A percentile compares a stretch with the other conserved stretches of the same genome.
These are phyloP conservation scores for Cyberlindnera suaveolens DNA, from an alignment of 805 yeast genomes.

Conservation along the genomic window DNA sequence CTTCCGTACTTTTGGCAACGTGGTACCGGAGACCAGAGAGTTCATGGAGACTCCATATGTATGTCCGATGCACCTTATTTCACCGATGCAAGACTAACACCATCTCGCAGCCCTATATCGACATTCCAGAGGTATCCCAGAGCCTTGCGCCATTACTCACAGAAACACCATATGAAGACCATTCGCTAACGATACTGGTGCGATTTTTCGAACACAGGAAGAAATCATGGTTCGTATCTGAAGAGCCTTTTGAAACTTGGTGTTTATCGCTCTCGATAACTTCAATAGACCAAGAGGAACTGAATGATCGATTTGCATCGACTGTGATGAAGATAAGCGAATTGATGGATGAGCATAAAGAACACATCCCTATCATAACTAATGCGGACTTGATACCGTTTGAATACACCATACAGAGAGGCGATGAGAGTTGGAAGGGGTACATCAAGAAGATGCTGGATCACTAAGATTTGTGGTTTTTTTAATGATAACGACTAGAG, in stretches of 20 bases:
- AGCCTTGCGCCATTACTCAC: no score
- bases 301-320: slow-evolving; percentile 8
- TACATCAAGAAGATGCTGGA: slow-evolving; percentile 37
- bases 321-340: slow-evolving; percentile 30
- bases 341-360: slow-evolving; percentile 48
- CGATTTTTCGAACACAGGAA: no score
- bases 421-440: slow-evolving; percentile 24
- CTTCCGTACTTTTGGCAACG: slow-evolving; percentile 60
- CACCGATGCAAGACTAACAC: no score
- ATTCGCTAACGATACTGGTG: no score
- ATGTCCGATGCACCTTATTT: neutral
- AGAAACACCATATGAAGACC: no score
- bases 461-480: neutral
- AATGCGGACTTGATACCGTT: slow-evolving; percentile 63
- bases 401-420: slow-evolving; percentile 36
- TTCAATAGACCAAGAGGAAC: neutral
- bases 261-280: no score
- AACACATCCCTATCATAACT: slow-evolving; percentile 70
- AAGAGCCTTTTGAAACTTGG: no score
- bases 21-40: slow-evolving; percentile 49
- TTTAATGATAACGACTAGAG: neutral
- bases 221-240: no score
- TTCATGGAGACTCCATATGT: slow-evolving; percentile 52
- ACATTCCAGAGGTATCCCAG: no score
- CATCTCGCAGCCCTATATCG: no score